Conservation (phyloP, 129 eudicot genomes). For the Escallonia rubra region DNA sequence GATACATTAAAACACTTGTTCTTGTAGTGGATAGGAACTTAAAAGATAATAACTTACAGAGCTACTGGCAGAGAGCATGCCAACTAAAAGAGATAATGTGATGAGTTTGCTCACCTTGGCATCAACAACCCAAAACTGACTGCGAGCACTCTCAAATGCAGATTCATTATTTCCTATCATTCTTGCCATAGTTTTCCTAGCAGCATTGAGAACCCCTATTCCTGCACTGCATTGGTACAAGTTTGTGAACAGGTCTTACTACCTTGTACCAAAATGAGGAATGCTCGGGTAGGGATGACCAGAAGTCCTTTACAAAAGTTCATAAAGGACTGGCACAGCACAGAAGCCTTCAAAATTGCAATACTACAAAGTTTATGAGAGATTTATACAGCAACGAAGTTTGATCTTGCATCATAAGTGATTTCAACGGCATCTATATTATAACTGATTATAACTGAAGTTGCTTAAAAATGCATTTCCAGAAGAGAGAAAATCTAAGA, state of each 20-base stretch:
- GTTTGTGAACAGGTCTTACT: background rate
- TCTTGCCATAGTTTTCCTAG: conserved; percentile 98
- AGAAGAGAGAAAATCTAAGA: background rate
- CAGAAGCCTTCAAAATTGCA: background rate
- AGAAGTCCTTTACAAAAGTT: background rate
- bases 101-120: conserved; percentile 58
- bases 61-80: background rate
- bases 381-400: background rate
- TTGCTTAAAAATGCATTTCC: background rate
- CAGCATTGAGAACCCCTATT: conserved; percentile 94
- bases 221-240: conserved; percentile 82
- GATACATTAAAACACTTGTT: too few relatives aligned
- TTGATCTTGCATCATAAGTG: background rate
- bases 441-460: too few relatives aligned
- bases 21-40: too few relatives aligned
- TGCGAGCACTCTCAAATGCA: conserved; percentile 89
- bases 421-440: too few relatives aligned
- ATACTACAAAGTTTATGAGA: background rate
- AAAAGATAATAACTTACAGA: background rate
- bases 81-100: background rate
- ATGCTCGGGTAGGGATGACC: too few relatives aligned
- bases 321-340: background rate
- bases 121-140: conserved; percentile 99
- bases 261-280: background rate
- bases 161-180: conserved; percentile 80